Conservation (phyloP, 176 grass and related monocot genomes). For the Tillandsia fasciculata region DNA sequence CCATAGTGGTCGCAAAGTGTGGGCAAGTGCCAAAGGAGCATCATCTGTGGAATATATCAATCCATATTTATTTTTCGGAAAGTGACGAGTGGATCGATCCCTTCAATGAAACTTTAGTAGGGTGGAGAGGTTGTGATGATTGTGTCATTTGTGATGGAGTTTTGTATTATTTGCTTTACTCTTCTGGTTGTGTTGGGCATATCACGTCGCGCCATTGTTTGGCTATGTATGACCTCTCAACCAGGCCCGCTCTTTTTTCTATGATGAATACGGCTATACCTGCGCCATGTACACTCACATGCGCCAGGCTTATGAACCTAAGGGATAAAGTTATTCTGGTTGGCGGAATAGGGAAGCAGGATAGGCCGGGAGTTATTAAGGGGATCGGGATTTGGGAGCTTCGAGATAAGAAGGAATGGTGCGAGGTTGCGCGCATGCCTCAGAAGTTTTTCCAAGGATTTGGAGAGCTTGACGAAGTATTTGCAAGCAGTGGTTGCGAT, state of each 20-base stretch:
- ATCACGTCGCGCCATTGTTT: conserved; percentile 52
- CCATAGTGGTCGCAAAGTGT: conserved; percentile 56
- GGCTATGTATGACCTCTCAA: conserved; percentile 58
- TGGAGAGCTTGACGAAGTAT: conserved; percentile 79
- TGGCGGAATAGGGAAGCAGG: conserved; percentile 76
- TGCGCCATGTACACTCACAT: conserved; percentile 64
- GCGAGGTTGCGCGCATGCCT: conserved; percentile 72
- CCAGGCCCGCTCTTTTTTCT: conserved; percentile 25
- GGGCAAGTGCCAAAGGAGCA: conserved; percentile 47
- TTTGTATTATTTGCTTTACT: conserved; percentile 71
- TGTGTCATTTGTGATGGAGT: conserved; percentile 83
- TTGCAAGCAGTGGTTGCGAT: conserved; percentile 65
- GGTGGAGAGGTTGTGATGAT: conserved; percentile 61
- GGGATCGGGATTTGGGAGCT: conserved; percentile 91
- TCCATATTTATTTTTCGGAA: conserved; percentile 55
- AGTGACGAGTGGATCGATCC: conserved; percentile 40
- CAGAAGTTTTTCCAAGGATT: conserved; percentile 88
- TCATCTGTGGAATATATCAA: conserved; percentile 63
- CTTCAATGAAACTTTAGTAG: conserved; percentile 44
- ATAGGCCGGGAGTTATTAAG: conserved; percentile 80
- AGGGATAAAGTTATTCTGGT: conserved; percentile 58
- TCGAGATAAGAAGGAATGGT: conserved; percentile 44
- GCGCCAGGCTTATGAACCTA: conserved; percentile 70
- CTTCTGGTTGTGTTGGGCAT: conserved; percentile 43
- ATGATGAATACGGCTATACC: conserved; percentile 57